Evolutionary conservation across 2,329 filamentous ascomycete species (phyloP), one percentile per base, ranked within the genome.

Genomic region (Trichoderma guizhouense): DNA sequence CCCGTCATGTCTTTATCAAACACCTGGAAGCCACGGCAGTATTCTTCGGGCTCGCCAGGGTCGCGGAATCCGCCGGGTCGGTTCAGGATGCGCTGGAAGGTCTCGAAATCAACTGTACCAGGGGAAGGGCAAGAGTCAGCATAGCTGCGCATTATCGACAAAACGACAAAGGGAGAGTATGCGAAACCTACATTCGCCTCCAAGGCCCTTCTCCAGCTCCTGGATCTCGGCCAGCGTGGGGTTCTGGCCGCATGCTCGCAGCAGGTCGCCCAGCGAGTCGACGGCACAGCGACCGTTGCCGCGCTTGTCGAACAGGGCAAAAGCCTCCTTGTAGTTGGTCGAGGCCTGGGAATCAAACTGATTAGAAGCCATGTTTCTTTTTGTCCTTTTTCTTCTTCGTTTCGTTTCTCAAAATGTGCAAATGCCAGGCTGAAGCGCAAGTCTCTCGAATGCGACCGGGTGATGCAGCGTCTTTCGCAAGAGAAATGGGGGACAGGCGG

Each of bases 321-420:
- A 99, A 78, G 96, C 96, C 91, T 99, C 96, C 88, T 98, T 98
- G 93, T 98, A 99, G 92, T 99, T 98, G 86, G 95, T 98, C 74
- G 88, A 91, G 82, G 89, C 89, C 89, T 91, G 88, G 61, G 83
- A 79, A 74, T 87, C 86, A 77, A 81, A 85, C 73, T 84, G 79
- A 80, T 87, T 87, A 87, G 86, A 84, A 78, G 83, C 77, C 85
- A 86, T 87, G 74, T 67, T 28, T 79, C 75, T 70, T 79, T 75
- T 70, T 43, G 5, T 66, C 11, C 79, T 75, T 70, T 34, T 67
- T 57, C 21, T 53, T 53, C 24, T 51, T 28, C 18, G 7, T 26
- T 21, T 61, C n/a, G 9, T 21, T 74, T 66, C 60, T 15, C 26
- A 47, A 32, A 43, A 15, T 55, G 57, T 47, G 61, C 65, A 57